Conservation (phyloP, 495 filamentous ascomycete species). For the Achaetomiella virescens region DNA sequence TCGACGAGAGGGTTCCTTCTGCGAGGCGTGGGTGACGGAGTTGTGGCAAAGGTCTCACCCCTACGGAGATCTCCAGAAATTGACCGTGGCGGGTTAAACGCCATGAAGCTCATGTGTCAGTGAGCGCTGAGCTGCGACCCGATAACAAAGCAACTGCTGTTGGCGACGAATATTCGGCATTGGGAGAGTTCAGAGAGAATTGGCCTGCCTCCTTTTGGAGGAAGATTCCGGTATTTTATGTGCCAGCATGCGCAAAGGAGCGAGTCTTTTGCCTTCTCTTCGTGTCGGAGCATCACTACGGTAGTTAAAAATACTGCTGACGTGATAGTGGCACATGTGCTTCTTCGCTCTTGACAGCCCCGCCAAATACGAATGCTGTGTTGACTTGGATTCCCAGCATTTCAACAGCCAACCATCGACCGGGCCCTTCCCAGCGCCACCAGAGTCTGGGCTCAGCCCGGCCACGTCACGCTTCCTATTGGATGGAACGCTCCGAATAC, state of each 20-base stretch:
- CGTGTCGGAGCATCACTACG: conserved; percentile 1
- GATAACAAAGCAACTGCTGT: too few relatives aligned
- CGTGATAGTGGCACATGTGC: neutral
- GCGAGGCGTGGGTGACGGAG: neutral
- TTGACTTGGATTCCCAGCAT: conserved; percentile 6
- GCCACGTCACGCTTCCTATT: conserved; percentile 10
- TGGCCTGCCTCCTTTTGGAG: neutral
- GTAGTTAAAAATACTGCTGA: conserved; percentile 11
- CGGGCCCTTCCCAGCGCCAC: conserved; percentile 11
- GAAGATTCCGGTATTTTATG: neutral
- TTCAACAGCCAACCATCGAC: conserved; percentile 6
- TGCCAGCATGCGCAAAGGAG: neutral
- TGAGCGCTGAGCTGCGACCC: neutral
- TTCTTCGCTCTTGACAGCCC: neutral
- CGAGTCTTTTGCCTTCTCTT: neutral
- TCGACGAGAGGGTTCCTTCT: neutral
- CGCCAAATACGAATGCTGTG: conserved; percentile 13
- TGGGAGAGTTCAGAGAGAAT: too few relatives aligned
- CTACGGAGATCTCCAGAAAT: neutral
- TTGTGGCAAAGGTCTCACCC: conserved; percentile 5
- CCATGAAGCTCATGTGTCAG: neutral
- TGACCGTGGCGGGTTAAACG: neutral
- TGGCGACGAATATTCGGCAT: too few relatives aligned
- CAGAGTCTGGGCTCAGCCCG: conserved; percentile 11
- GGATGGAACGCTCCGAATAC: conserved; percentile 11